Evolutionary conservation across 331 rosid genomes (phyloP).

Genomic region (Dryas integrifolia): DNA sequence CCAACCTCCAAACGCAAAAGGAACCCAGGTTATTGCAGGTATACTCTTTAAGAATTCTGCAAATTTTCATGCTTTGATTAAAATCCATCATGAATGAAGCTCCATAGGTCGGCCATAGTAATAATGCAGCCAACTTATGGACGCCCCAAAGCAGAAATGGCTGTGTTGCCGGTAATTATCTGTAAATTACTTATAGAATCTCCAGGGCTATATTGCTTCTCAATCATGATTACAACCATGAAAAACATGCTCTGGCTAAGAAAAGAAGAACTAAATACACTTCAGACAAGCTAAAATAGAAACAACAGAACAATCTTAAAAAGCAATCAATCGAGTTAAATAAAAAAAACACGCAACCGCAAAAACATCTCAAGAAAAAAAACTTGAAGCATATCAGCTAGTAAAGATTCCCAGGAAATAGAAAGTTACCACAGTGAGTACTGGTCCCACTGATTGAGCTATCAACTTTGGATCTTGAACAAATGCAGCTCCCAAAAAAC

Average conservation of each 20-base stretch:
- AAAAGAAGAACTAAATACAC: slow-evolving; percentile 16
- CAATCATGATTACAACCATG: background rate
- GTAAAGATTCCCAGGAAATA: slow-evolving; percentile 20
- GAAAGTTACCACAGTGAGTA: slow-evolving; percentile 71
- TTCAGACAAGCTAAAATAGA: slow-evolving; percentile 3
- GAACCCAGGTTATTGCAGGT: slow-evolving; percentile 2
- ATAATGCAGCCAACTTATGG: slow-evolving; percentile 20
- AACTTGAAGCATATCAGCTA: slow-evolving; percentile 23
- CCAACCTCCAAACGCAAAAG: background rate
- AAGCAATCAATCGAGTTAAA: slow-evolving; percentile 10
- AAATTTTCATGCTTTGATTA: slow-evolving; percentile 13
- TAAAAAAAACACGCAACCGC: no score
- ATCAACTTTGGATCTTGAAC: slow-evolving; percentile 99
- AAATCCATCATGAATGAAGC: slow-evolving; percentile 16
- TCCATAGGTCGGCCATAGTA: slow-evolving; percentile 17
- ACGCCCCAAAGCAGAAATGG: slow-evolving; percentile 13
- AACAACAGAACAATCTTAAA: slow-evolving; percentile 19
- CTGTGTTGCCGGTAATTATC: background rate
- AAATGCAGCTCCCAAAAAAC: slow-evolving; percentile 87
- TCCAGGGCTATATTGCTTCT: slow-evolving; percentile 5
- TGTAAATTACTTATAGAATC: background rate
- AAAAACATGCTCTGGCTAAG: slow-evolving; percentile 13
- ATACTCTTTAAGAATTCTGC: background rate
- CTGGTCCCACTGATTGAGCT: slow-evolving; percentile 80
- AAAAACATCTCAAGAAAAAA: slow-evolving; percentile 1